Conservation (phyloP, 306 rosid genomes). For the Pachyrhizus erosus region DNA sequence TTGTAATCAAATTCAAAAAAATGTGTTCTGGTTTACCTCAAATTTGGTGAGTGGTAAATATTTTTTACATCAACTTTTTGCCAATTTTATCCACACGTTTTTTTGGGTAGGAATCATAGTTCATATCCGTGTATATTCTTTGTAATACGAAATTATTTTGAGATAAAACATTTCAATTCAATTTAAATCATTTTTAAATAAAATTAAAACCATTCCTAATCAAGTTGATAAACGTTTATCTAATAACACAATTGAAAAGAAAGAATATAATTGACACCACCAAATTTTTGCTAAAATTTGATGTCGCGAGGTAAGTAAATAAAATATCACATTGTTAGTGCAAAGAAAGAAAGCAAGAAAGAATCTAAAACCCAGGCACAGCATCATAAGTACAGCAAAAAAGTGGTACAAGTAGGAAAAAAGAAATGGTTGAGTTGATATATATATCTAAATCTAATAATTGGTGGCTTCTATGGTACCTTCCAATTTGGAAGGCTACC, state of each 20-base stretch:
- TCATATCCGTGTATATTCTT: neutral
- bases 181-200: neutral
- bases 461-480: neutral
- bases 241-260: neutral
- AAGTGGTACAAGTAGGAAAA: neutral
- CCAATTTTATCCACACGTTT: neutral
- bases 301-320: neutral
- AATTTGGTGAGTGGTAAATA: neutral
- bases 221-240: neutral
- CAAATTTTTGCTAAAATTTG: neutral
- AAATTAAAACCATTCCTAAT: neutral
- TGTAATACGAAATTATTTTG: no score
- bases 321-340: neutral
- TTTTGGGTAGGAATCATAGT: neutral
- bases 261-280: neutral
- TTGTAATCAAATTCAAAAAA: neutral
- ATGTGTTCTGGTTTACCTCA: neutral
- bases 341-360: neutral
- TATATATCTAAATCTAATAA: neutral
- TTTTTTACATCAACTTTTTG: conserved; percentile 3
- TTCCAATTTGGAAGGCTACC: neutral
- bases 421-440: neutral
- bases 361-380: neutral
- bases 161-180: neutral
- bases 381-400: neutral